Conservation (phyloP, 2,329 filamentous ascomycete species). For the Fusarium mangiferae region DNA sequence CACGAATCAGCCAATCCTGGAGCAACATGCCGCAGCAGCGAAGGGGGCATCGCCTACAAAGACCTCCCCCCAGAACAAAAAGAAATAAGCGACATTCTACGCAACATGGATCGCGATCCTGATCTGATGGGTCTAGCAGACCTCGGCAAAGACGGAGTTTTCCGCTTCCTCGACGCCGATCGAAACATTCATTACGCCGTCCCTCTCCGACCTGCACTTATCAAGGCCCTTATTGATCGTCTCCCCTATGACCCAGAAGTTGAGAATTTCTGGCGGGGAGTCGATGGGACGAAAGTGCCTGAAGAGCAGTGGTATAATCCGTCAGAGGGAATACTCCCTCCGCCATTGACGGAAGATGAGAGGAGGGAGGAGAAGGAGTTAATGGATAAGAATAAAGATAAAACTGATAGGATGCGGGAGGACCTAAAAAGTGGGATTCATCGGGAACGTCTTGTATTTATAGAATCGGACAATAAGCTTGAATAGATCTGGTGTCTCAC, state of each 20-base stretch:
- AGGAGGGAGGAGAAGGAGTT: not conserved
- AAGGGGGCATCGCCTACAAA: not conserved
- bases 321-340: not conserved
- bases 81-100: constrained; percentile 5
- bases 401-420: rapidly evolving
- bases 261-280: not conserved
- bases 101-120: not conserved
- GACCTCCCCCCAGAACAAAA: not conserved
- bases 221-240: not conserved
- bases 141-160: not conserved
- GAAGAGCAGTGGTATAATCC: not conserved
- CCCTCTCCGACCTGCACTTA: not conserved
- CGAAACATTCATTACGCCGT: not conserved
- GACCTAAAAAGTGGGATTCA: not conserved
- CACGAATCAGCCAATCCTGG: not conserved
- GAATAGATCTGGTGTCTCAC: not conserved
- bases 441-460: not conserved
- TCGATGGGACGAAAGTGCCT: not conserved
- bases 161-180: constrained; percentile 1
- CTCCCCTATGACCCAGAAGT: not conserved
- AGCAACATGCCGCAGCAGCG: not conserved
- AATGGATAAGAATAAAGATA: not conserved
- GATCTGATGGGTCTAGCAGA: not conserved
- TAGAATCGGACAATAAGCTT: constrained; percentile 1
- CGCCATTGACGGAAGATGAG: not conserved